Conservation (phyloP, 345 rosid species). For the Trapa incisa region DNA sequence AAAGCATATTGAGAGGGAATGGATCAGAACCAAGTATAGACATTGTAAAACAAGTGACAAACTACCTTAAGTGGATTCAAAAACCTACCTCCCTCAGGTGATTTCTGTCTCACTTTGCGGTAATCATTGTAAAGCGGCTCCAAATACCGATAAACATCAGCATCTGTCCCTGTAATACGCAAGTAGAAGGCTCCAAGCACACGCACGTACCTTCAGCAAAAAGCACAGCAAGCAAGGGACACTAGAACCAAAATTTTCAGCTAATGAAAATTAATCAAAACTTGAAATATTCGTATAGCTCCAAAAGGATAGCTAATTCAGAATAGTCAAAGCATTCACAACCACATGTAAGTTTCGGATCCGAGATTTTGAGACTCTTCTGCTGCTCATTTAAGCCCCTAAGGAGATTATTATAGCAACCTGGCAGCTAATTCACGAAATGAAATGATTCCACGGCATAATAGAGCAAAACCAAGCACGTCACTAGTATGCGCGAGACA, state of each 20-base stretch:
- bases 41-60: not conserved
- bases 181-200: constrained; percentile 83
- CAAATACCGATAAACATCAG: constrained; percentile 69
- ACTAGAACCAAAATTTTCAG: not conserved
- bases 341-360: not conserved
- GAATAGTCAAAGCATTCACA: not conserved
- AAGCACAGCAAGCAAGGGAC: not conserved
- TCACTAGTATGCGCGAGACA: not conserved
- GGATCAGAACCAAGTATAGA: not conserved
- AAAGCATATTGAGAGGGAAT: not conserved
- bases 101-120: constrained; percentile 54
- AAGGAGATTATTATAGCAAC: not conserved
- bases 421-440: not conserved
- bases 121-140: constrained; percentile 85
- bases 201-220: constrained; percentile 54
- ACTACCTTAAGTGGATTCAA: not conserved
- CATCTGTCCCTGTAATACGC: constrained; percentile 68
- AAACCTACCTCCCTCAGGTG: constrained; percentile 58
- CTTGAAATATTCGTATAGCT: not conserved
- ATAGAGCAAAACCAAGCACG: not conserved
- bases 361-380: not conserved
- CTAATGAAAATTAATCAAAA: too few species aligned
- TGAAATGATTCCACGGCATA: not conserved
- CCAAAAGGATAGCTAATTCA: not conserved
- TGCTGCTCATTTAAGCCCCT: not conserved